Base-by-base conservation (phyloP, 2,329 filamentous ascomycete species). In the Colletotrichum coccodes region DNA sequence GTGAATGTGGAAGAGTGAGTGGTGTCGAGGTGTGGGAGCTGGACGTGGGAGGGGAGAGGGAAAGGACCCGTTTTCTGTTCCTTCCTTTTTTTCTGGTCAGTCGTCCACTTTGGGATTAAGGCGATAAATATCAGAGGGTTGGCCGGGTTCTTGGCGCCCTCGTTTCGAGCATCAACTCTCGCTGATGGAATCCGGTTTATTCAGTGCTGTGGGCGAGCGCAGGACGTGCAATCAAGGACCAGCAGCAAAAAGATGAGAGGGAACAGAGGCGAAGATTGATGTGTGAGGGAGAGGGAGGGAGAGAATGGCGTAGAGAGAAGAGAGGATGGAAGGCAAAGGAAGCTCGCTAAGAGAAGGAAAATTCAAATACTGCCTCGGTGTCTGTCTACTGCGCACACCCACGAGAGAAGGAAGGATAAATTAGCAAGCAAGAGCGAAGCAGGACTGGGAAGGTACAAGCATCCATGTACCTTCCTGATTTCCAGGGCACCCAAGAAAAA, bases 201-300 rank as follows among this genome's bases (percentile, higher is more conserved):
- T 66, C 57, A 66, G 58, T 23, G 38, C n/a, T 53, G 40, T 42
- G 30, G 18, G 60, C 49, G 30, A 53, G 23, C 49, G n/a, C n/a
- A 52, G 21, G 32, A 14, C 57, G 57, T 60, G 44, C 44, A 38
- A 18, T 30, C 34, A 60, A 4, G 21, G 16, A 16, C n/a, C 14
- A 36, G 49, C 57, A 38, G 40, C 38, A 46, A 14, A 23, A 23
- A 18, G 42, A 42, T 36, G 34, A 32, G n/a, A 68, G 30, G 46
- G 18, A 50, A 49, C 60, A 71, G 71, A 71, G 68, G 69, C 61
- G 73, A 71, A 71, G 70, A 66, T 58, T 63, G 64, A 32, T 47
- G 60, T n/a, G 36, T 14, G 53, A 38, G 18, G 30, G 23, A 46
- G 44, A 47, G 21, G 12, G 16, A 62, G 40, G 30, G 49, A 21